Evolutionary conservation across 176 grass and related monocot species (phyloP), one percentile per base, ranked within the genome.

Genomic region (Aegilops umbellulata): DNA sequence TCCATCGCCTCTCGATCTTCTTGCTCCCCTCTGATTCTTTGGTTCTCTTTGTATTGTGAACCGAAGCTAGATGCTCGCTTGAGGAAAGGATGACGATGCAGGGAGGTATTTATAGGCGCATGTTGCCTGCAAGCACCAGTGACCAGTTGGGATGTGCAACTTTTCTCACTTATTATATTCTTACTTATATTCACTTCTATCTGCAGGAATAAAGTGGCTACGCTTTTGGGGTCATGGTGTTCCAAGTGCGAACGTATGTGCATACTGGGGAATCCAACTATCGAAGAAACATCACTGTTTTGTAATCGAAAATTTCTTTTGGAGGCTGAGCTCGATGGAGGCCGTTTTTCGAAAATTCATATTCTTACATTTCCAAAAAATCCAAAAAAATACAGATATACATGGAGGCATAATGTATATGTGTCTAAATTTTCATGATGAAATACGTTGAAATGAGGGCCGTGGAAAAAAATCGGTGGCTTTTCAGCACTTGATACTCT

Each of bases 31-130:
- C 30, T 35, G 24, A 0, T 22, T 30, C 0, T 51, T 4, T 69
- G 9, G 44, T 61, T 19, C 0, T 75, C 14, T n/a, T 29, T 60
- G 26, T 26, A 1, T 27, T 25, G 70, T n/a, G n/a, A n/a, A 0
- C 2, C 20, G 47, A 31, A 14, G 26, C 9, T 8, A 12, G 22
- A 10, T 69, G 49, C 49, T 81, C 3, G 0, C 27, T 69, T 70
- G 70, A 19, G 36, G 2, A 69, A 14, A 8, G 5, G 39, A 60
- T 17, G 66, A 13, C 2, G 35, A 27, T 19, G 55, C 3, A 15
- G 19, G 31, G 10, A 15, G 80, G 80, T 66, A 65, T 79, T 90
- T 87, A 87, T 83, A 90, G 80, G 84, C 14, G 10, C 15, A 55
- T 31, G 46, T 55, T 76, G 41, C 42, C 46, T 0, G 2, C 19